phyloP scores from a whole-genome alignment of 2,329 filamentous ascomycete genomes.

The Coniochaeta ligniaria region DNA sequence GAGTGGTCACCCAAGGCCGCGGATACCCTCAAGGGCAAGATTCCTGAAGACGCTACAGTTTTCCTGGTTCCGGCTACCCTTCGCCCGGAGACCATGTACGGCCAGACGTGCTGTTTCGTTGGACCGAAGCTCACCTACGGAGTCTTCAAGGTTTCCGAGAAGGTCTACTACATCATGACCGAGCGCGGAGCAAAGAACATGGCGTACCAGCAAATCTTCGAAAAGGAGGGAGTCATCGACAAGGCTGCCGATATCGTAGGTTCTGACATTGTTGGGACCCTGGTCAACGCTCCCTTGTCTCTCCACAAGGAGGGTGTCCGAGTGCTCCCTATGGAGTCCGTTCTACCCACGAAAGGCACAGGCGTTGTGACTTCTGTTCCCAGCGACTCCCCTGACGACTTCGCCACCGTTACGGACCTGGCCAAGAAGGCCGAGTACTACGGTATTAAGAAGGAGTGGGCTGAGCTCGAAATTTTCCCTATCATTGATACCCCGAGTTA shows the following conservation, averaged over 20 bases:
- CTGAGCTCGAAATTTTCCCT: slow-evolving; percentile 78
- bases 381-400: slow-evolving; percentile 94
- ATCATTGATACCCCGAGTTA: slow-evolving; percentile 79
- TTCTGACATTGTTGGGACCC: slow-evolving; percentile 76
- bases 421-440: slow-evolving; percentile 96
- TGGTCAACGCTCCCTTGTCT: slow-evolving; percentile 84
- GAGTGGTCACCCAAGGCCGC: slow-evolving; percentile 79
- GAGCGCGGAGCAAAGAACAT: slow-evolving; percentile 84
- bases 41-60: slow-evolving; percentile 71
- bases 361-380: slow-evolving; percentile 95
- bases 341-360: slow-evolving; percentile 89
- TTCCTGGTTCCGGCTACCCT: slow-evolving; percentile 91
- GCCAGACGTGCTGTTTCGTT: slow-evolving; percentile 93
- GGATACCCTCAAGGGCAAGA: slow-evolving; percentile 65
- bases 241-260: slow-evolving; percentile 71
- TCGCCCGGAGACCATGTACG: slow-evolving; percentile 97
- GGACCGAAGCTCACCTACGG: slow-evolving; percentile 86
- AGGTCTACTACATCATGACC: slow-evolving; percentile 78
- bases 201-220: slow-evolving; percentile 86
- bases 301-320: slow-evolving; percentile 76
- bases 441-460: slow-evolving; percentile 95
- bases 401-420: slow-evolving; percentile 78
- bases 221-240: slow-evolving; percentile 66
- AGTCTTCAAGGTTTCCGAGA: slow-evolving; percentile 70
- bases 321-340: slow-evolving; percentile 91